These are phyloP conservation scores for Coccinonectria pachysandricola DNA, from an alignment of 2,329 filamentous ascomycete species.

Conservation along the genomic window DNA sequence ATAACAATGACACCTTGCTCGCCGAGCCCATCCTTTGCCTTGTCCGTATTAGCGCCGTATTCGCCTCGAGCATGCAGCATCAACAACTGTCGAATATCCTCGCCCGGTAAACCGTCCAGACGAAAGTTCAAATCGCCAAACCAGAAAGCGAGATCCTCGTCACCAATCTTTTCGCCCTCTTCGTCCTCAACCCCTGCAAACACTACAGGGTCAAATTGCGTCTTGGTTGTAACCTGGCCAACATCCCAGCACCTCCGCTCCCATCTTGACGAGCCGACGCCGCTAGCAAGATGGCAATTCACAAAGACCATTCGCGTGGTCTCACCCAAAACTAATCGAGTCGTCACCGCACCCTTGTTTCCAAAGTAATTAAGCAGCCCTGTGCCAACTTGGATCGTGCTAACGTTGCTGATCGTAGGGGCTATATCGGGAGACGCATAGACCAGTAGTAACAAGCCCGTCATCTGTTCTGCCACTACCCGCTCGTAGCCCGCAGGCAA, in stretches of 20 bases:
- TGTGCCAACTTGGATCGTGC: conserved; percentile 74
- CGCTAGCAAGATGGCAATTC: conserved; percentile 85
- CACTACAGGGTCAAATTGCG: conserved; percentile 66
- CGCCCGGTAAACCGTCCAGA: conserved; percentile 75
- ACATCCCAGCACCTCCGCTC: conserved; percentile 89
- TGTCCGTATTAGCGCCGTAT: conserved; percentile 46
- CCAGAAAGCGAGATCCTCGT: conserved; percentile 93
- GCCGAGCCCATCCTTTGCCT: conserved; percentile 27
- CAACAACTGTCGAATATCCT: conserved; percentile 78
- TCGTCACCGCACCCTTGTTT: conserved; percentile 85
- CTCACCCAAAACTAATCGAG: conserved; percentile 76
- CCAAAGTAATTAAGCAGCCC: conserved; percentile 88
- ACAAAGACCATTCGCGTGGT: conserved; percentile 83
- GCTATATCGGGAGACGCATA: conserved; percentile 74
- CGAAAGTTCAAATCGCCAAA: conserved; percentile 95
- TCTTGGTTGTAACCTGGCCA: conserved; percentile 63
- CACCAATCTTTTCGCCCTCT: conserved; percentile 63
- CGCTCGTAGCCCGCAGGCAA: conserved; percentile 69
- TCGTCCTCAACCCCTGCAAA: conserved; percentile 55
- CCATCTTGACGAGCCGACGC: conserved; percentile 63
- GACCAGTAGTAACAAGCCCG: conserved; percentile 73
- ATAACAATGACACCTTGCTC: conserved; percentile 42
- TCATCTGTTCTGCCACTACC: conserved; percentile 72
- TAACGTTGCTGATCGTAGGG: conserved; percentile 68
- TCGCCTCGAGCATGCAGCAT: conserved; percentile 74